Evolutionary conservation across 2,329 filamentous ascomycete species (phyloP), one percentile per base, ranked within the genome.

Genomic region (Fusarium scirpi): DNA sequence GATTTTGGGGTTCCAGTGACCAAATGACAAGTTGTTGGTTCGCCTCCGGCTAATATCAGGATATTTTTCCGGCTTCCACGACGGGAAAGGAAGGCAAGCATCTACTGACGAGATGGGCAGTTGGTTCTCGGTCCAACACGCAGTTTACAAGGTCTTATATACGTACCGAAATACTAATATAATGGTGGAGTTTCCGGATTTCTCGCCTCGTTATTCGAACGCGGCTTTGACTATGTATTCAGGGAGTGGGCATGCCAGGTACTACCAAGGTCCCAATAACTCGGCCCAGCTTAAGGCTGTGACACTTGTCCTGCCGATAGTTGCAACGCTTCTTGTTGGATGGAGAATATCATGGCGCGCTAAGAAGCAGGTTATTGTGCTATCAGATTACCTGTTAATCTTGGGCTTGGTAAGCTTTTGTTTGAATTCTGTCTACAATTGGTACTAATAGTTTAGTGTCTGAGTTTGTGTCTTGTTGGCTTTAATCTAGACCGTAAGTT

Each of bases 231-330:
- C 27, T 29, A 11, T 11, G 10, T 10, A 29, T 29, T 29, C 27
- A 29, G 27, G 27, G 27, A 29, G 27, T 29, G 27, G 27, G 11
- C 29, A 59, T 59, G 40, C 9, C 57, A 3, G 40, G 16, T 59
- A 34, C 18, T 56, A 45, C 12, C 49, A 59, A 22, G 49, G 57
- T 20, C 57, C 49, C 0, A 57, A 59, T 11, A 59, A 59, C 9
- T 59, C 57, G 24, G 40, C 49, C 30, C 43, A 59, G 57, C 30
- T 59, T 4, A 59, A 56, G 13, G 57, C 10, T 41, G 57, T 59
- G 5, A 59, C 40, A 10, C 29, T 59, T 45, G 6, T 20, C 5
- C 30, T 59, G 3, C 49, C 43, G 11, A 25, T 20, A 22, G 44
- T 24, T 18, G 49, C 38, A 11, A 27, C 56, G 22, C 27, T 56